A percentile compares a stretch with the other conserved stretches of the same genome.
Evolutionary conservation across 306 rosid species (phyloP).

Genomic region (Medicago arabica): DNA sequence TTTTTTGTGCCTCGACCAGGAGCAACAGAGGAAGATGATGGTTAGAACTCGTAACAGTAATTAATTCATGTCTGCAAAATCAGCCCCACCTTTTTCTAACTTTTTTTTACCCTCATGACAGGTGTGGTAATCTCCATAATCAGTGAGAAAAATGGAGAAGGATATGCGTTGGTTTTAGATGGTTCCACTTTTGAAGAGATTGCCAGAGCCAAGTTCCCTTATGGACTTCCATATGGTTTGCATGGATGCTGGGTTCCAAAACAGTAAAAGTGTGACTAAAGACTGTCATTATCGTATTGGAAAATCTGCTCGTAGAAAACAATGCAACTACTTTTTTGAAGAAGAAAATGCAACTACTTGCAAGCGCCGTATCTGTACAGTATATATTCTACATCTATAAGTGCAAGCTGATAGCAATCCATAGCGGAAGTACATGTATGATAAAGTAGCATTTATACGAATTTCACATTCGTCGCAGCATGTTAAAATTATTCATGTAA

Average conservation of each 20-base stretch:
- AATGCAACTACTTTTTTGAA: background rate
- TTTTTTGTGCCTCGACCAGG: slow-evolving; percentile 90
- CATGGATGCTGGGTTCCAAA: slow-evolving; percentile 98
- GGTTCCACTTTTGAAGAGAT: slow-evolving; percentile 84
- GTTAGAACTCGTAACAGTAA: slow-evolving; percentile 43
- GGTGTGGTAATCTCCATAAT: slow-evolving; percentile 90
- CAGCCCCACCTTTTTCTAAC: slow-evolving; percentile 7
- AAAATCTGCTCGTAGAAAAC: background rate
- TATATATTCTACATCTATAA: background rate
- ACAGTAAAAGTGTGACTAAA: slow-evolving; percentile 9
- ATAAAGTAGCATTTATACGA: slow-evolving; percentile 26
- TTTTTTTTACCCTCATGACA: slow-evolving; percentile 37
- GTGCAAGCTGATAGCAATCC: slow-evolving; percentile 24
- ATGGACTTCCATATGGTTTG: slow-evolving; percentile 89
- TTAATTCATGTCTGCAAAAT: slow-evolving; percentile 1
- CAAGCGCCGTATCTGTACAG: slow-evolving; percentile 21
- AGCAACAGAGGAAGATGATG: slow-evolving; percentile 92
- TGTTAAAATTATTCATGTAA: background rate
- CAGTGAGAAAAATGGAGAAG: slow-evolving; percentile 80
- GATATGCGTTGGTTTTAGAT: slow-evolving; percentile 78
- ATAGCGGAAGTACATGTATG: background rate
- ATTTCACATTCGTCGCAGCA: slow-evolving; percentile 19
- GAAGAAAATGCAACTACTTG: slow-evolving; percentile 5
- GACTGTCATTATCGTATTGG: background rate
- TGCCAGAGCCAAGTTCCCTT: slow-evolving; percentile 94